Evolutionary conservation across 306 rosid genomes (phyloP), one percentile per base, ranked within the genome.

Genomic region (Astragalus membranaceus): DNA sequence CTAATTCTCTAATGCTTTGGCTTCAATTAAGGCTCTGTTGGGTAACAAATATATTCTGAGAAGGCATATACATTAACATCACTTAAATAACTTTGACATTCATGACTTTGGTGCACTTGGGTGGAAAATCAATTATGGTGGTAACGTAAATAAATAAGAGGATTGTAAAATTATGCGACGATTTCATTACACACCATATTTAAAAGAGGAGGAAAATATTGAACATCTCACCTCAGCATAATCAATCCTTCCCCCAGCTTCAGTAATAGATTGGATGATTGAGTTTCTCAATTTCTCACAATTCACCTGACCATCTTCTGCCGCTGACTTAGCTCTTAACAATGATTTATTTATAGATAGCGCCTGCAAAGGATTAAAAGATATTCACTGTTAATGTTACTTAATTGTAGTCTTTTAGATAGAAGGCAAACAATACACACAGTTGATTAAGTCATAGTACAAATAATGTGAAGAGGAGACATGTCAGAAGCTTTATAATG

Each of bases 161-260:
- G 54, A 48, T 39, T 36, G 23, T 23, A 41, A 60, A 75, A 20
- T 36, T 57, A 12, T 35, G 51, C 14, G 30, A 67, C 10, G 47
- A 64, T 67, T 43, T 42, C 59, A 67, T 76, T 60, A 67, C 44
- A 60, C 5, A 58, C 23, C 46, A 44, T 15, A 43, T 42, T 56
- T 49, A 78, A 66, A 35, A 26, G 16, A 29, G n/a, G 30, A 33
- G 15, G 42, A 44, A 65, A 50, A 39, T 12, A 47, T 30, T 43
- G 7, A 49, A 5, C 16, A 13, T 16, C 62, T 67, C 33, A 91
- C 97, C 97, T 91, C 99, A 1, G 89, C 91, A 82, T 94, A 94
- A 70, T 94, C 99, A 69, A 94, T 70, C 73, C 58, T 78, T 74
- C 99, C 99, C 37, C 96, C 95, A 8, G 96, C 89, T 75, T 84